Conservation (phyloP, 2,329 filamentous ascomycete genomes). For the Knufia petricola region DNA sequence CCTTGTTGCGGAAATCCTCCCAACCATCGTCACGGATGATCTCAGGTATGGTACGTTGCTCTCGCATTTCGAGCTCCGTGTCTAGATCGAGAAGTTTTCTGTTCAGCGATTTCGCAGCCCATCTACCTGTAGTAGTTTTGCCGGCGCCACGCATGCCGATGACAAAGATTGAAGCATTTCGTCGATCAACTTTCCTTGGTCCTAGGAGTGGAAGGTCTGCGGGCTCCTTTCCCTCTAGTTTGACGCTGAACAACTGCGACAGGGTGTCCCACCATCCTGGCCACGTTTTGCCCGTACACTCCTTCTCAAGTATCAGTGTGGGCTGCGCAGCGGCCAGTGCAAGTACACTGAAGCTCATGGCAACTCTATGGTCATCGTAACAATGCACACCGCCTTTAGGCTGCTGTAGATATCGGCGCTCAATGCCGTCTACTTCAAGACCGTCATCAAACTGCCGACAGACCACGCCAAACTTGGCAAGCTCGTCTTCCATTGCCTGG, state of each 20-base stretch:
- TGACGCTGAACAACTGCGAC: constrained; percentile 64
- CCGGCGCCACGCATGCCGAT: constrained; percentile 96
- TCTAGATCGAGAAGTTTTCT: constrained; percentile 81
- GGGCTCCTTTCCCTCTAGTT: constrained; percentile 64
- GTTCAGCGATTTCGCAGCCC: constrained; percentile 66
- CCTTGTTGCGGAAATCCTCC: constrained; percentile 76
- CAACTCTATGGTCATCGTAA: constrained; percentile 95
- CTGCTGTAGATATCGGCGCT: constrained; percentile 42
- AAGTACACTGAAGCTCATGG: constrained; percentile 95
- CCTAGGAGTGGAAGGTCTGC: constrained; percentile 29
- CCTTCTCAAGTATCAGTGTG: constrained; percentile 73
- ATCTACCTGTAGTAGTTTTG: constrained; percentile 85
- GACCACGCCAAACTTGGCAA: constrained; percentile 82
- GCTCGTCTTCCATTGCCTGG: constrained; percentile 84
- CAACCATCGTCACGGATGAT: constrained; percentile 72
- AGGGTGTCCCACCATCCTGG: constrained; percentile 96
- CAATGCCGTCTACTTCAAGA: constrained; percentile 57
- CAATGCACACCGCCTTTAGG: constrained; percentile 68
- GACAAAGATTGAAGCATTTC: constrained; percentile 67
- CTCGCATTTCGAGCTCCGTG: constrained; percentile 66
- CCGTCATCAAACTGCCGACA: constrained; percentile 88
- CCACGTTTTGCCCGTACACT: constrained; percentile 96
- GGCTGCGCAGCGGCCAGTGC: constrained; percentile 60
- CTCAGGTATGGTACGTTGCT: constrained; percentile 71
- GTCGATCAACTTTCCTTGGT: constrained; percentile 31